Percentiles rank a stretch among this genome's conserved stretches.
phyloP scores from a whole-genome alignment of 2,329 filamentous ascomycete species.

The Zymoseptoria ardabiliae region DNA sequence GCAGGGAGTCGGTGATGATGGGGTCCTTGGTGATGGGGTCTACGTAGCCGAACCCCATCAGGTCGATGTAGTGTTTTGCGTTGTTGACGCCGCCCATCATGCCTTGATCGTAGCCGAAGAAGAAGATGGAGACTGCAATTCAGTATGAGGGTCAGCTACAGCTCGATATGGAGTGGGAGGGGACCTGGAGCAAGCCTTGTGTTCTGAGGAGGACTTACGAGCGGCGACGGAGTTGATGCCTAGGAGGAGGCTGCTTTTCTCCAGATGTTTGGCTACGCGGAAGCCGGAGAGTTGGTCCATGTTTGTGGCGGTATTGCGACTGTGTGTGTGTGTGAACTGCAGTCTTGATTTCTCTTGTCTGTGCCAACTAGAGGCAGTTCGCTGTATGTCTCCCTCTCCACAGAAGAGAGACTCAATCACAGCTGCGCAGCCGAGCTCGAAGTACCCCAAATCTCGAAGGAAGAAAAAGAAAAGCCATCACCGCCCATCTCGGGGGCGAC shows the following conservation, averaged over 20 bases:
- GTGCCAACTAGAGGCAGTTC: too few relatives aligned
- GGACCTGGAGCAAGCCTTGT: too few relatives aligned
- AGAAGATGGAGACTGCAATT: constrained; percentile 53
- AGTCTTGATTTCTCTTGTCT: neutral
- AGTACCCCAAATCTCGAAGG: too few relatives aligned
- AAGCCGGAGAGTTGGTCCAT: constrained; percentile 22
- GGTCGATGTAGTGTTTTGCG: constrained; percentile 54
- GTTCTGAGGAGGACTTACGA: too few relatives aligned
- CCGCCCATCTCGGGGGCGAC: too few relatives aligned
- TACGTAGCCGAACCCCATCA: constrained; percentile 59
- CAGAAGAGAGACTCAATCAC: too few relatives aligned
- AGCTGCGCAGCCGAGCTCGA: too few relatives aligned
- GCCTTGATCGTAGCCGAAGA: constrained; percentile 44
- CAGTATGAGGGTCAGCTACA: too few relatives aligned
- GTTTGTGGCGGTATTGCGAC: neutral
- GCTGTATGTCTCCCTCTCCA: too few relatives aligned
- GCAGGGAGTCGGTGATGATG: constrained; percentile 51
- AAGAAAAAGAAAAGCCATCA: too few relatives aligned
- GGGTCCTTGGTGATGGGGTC: constrained; percentile 32
- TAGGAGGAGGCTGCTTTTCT: constrained; percentile 51
- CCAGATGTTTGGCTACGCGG: constrained; percentile 32
- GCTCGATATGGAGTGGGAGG: too few relatives aligned
- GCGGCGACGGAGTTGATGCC: constrained; percentile 44
- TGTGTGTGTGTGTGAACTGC: neutral
- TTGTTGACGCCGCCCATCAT: constrained; percentile 60